Conservation (phyloP, 495 filamentous ascomycete genomes). For the Daldinia bambusicola region DNA sequence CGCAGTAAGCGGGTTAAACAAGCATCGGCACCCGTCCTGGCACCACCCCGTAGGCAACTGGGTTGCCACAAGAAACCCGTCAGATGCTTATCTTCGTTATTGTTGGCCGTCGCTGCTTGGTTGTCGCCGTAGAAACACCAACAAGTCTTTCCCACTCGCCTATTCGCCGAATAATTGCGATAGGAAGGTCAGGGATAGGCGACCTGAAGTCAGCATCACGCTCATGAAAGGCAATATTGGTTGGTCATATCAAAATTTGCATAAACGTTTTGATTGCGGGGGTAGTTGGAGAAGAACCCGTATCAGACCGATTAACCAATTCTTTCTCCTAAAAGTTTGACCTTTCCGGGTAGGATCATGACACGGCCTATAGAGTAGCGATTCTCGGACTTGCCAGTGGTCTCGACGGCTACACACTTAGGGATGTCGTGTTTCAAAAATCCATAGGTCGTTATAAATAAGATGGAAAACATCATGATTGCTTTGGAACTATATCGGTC, state of each 20-base stretch:
- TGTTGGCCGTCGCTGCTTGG: not conserved
- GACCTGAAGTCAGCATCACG: not conserved
- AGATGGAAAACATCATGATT: constrained; percentile 1
- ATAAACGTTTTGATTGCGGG: not conserved
- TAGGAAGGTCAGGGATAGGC: not conserved
- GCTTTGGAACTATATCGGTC: not conserved
- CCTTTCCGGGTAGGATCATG: too few species aligned
- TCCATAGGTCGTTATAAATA: constrained; percentile 1
- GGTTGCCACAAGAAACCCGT: not conserved
- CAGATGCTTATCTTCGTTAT: not conserved
- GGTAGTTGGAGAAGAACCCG: not conserved
- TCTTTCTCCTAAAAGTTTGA: not conserved
- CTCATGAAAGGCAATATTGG: not conserved
- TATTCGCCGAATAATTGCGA: not conserved
- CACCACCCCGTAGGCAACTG: not conserved
- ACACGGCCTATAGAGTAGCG: not conserved
- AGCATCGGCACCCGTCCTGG: not conserved
- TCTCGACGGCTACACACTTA: not conserved
- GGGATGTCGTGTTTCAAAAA: not conserved
- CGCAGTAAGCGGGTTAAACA: not conserved
- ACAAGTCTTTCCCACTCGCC: not conserved
- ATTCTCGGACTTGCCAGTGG: not conserved
- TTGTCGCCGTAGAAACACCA: not conserved
- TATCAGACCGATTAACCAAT: not conserved
- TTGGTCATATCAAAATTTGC: not conserved